Evolutionary conservation across 306 rosid species (phyloP), one percentile per base, ranked within the genome.

Genomic region (Biancaea sappan): DNA sequence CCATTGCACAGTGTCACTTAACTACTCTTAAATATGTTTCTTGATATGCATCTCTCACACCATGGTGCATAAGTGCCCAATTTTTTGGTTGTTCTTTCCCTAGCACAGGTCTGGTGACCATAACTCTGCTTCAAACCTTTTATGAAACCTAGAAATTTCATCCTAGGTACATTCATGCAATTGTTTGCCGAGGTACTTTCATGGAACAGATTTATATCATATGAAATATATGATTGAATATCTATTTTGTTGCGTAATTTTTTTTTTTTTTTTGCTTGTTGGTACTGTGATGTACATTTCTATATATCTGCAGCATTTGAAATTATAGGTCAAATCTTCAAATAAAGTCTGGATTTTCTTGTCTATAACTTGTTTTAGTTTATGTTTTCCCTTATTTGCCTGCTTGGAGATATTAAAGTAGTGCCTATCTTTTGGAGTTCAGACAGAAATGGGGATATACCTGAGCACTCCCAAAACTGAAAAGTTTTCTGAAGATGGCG

Each of bases 381-480:
- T 28, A 48, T 14, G 51, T 50, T 71, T 50, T 34, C 28, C 13
- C 26, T 66, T 60, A 25, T 44, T 77, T 68, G 31, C 58, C 32
- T 69, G 74, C 24, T 46, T 38, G 37, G 52, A 62, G 60, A 69
- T 52, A 29, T 43, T 71, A 41, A 48, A 72, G 35, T 60, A 26
- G 75, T 26, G 28, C 10, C 57, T 65, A 43, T 80, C 32, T 74
- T 34, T 80, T 66, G 58, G 54, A 41, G 24, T 76, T 68, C 72
- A 67, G 75, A 76, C 37, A 79, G 69, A 46, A 76, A 93, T 93
- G 97, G 98, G 97, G 8, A 82, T 85, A 41, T 91, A 77, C 82
- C 92, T 93, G 40, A 93, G 98, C 86, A 80, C 80, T 77, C 98
- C 98, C 14, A 93, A 88, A 79, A 93, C 98, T 58, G 98, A 91